Percentiles rank a stretch among this genome's conserved stretches.
Conservation (phyloP, 805 yeast genomes). For the Scheffersomyces ergatensis region DNA sequence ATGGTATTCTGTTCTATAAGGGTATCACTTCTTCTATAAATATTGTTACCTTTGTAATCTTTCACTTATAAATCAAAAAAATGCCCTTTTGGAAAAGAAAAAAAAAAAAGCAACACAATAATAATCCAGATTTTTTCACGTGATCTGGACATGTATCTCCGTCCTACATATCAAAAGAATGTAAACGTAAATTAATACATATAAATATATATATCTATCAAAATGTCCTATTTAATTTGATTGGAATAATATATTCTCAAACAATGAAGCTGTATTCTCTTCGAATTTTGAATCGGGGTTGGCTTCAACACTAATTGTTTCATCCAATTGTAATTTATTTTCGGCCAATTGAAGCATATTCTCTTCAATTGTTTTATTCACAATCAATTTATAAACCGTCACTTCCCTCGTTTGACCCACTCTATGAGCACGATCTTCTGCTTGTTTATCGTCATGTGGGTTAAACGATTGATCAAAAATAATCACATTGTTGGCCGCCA, state of each 20-base stretch:
- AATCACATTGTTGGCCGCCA: slow-evolving; percentile 90
- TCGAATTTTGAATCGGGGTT: slow-evolving; percentile 45
- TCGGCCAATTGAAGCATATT: slow-evolving; percentile 83
- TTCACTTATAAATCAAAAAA: too few species aligned
- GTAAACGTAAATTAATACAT: not conserved
- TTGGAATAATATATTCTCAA: slow-evolving; percentile 46
- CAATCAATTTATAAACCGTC: slow-evolving; percentile 69
- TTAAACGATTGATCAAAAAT: slow-evolving; percentile 93
- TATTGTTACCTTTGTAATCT: too few species aligned
- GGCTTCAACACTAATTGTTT: slow-evolving; percentile 43
- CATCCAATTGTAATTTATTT: slow-evolving; percentile 86
- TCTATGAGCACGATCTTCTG: slow-evolving; percentile 97
- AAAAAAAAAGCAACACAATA: too few species aligned
- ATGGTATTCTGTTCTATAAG: too few species aligned
- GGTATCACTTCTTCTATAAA: too few species aligned
- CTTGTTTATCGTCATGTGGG: slow-evolving; percentile 98
- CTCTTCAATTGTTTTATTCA: slow-evolving; percentile 80
- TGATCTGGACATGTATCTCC: too few species aligned
- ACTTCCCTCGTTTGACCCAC: slow-evolving; percentile 93
- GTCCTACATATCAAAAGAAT: too few species aligned
- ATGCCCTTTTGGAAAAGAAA: not conserved
- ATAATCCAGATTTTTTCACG: not conserved
- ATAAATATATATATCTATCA: too few species aligned
- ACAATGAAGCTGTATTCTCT: slow-evolving; percentile 50
- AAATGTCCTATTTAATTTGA: too few species aligned